phyloP scores from a whole-genome alignment of 2,329 filamentous ascomycete genomes.

The Ceratocystis cubensis region DNA sequence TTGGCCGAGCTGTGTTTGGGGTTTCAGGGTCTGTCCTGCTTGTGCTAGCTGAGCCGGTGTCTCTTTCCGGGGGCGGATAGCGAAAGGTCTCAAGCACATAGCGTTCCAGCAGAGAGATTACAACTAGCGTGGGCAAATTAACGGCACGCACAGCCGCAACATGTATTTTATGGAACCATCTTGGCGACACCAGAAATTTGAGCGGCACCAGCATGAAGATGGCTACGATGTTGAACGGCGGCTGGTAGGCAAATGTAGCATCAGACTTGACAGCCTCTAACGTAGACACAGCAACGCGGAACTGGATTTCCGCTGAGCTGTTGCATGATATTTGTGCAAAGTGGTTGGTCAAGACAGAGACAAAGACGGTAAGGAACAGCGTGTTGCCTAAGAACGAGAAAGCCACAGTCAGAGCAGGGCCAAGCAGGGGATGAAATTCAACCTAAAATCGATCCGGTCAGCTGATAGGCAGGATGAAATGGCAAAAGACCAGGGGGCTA shows the following conservation, averaged over 20 bases:
- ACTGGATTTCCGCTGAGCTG: conserved; percentile 72
- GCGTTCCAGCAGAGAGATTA: conserved; percentile 60
- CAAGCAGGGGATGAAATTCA: conserved; percentile 68
- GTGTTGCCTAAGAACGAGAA: conserved; percentile 82
- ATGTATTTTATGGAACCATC: conserved; percentile 87
- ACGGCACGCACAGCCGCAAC: conserved; percentile 61
- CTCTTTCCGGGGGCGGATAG: conserved; percentile 22
- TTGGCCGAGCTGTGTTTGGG: conserved; percentile 7
- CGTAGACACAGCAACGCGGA: conserved; percentile 65
- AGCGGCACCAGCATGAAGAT: conserved; percentile 62
- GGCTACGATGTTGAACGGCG: conserved; percentile 72
- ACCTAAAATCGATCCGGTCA: conserved; percentile 46
- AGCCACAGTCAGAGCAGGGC: conserved; percentile 65
- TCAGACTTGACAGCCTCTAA: conserved; percentile 79
- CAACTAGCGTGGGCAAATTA: conserved; percentile 61
- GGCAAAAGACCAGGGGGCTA: background rate
- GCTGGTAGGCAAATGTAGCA: conserved; percentile 69
- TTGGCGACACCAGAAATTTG: conserved; percentile 62
- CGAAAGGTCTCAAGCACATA: conserved; percentile 40
- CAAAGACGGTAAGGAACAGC: conserved; percentile 75
- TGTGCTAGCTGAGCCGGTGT: conserved; percentile 11
- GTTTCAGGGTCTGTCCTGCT: conserved; percentile 18
- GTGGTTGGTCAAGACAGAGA: conserved; percentile 76
- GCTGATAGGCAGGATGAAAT: background rate
- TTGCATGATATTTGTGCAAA: conserved; percentile 68